Conservation (phyloP, 2,329 filamentous ascomycete species). For the Hortaea sp. region DNA sequence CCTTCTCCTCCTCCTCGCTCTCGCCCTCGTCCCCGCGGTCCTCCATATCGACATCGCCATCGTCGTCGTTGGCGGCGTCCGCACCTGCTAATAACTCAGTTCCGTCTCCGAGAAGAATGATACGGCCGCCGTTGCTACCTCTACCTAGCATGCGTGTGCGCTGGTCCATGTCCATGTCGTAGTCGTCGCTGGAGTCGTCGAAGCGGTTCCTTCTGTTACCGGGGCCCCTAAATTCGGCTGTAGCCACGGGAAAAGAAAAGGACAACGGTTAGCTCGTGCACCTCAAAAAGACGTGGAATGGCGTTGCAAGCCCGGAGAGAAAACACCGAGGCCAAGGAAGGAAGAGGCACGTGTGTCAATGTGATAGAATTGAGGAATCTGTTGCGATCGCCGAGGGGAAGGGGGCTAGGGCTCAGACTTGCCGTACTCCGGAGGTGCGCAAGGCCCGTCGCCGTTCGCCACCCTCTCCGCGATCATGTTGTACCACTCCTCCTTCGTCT, state of each 20-base stretch:
- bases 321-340: background rate
- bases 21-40: slow-evolving; percentile 47
- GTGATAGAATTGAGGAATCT: background rate
- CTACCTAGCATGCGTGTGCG: slow-evolving; percentile 59
- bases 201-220: slow-evolving; percentile 38
- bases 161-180: slow-evolving; percentile 64
- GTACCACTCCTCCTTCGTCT: slow-evolving; percentile 97
- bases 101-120: slow-evolving; percentile 91
- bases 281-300: background rate
- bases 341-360: background rate
- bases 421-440: slow-evolving; percentile 98
- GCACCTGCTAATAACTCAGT: slow-evolving; percentile 67
- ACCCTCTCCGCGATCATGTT: slow-evolving; percentile 89
- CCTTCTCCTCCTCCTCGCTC: slow-evolving; percentile 60
- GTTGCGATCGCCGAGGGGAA: background rate
- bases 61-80: slow-evolving; percentile 54
- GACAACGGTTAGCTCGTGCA: slow-evolving; percentile 16
- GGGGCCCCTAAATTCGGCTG: slow-evolving; percentile 43
- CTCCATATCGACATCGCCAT: slow-evolving; percentile 76
- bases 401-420: slow-evolving; percentile 46
- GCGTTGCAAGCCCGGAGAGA: too few relatives aligned
- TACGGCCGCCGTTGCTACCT: slow-evolving; percentile 54
- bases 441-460: slow-evolving; percentile 92
- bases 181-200: slow-evolving; percentile 46
- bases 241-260: background rate